These are phyloP conservation scores for Polyplosphaeria fusca DNA, from an alignment of 495 filamentous ascomycete species.

Conservation along the genomic window DNA sequence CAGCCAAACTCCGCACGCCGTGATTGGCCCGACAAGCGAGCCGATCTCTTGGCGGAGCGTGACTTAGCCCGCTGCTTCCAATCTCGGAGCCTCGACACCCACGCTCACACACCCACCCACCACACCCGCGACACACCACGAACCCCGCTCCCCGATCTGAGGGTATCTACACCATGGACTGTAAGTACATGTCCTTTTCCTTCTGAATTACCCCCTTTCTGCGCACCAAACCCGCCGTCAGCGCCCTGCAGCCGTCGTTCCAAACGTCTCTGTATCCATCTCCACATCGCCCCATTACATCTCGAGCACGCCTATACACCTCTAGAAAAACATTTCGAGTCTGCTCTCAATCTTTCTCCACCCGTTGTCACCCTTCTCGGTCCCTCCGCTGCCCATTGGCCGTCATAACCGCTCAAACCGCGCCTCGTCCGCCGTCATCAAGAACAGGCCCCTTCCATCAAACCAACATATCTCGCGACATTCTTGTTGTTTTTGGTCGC, in stretches of 20 bases:
- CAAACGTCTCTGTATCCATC: conserved; percentile 33
- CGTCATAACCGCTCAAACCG: background rate
- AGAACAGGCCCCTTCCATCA: conserved; percentile 22
- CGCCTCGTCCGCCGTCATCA: conserved; percentile 32
- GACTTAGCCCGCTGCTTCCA: too few species aligned
- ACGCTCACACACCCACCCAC: conserved; percentile 15
- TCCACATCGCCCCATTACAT: conserved; percentile 21
- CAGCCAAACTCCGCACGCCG: too few species aligned
- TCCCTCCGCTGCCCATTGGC: conserved; percentile 29
- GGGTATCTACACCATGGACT: conserved; percentile 39
- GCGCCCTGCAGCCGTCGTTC: conserved; percentile 3
- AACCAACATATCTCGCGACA: conserved; percentile 13
- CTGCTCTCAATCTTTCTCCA: too few species aligned
- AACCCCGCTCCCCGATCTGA: conserved; percentile 18
- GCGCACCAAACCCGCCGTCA: conserved; percentile 3
- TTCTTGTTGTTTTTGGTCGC: conserved; percentile 15
- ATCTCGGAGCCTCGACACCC: background rate
- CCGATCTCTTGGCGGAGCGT: too few species aligned
- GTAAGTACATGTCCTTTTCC: conserved; percentile 31
- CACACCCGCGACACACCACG: conserved; percentile 10
- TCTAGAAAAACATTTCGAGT: background rate
- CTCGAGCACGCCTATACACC: conserved; percentile 3
- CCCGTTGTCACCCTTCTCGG: background rate
- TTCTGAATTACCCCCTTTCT: conserved; percentile 1
- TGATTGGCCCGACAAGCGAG: background rate